Percentiles rank a stretch among this genome's conserved stretches.
phyloP scores from a whole-genome alignment of 306 rosid genomes.

The Comarum palustre region DNA sequence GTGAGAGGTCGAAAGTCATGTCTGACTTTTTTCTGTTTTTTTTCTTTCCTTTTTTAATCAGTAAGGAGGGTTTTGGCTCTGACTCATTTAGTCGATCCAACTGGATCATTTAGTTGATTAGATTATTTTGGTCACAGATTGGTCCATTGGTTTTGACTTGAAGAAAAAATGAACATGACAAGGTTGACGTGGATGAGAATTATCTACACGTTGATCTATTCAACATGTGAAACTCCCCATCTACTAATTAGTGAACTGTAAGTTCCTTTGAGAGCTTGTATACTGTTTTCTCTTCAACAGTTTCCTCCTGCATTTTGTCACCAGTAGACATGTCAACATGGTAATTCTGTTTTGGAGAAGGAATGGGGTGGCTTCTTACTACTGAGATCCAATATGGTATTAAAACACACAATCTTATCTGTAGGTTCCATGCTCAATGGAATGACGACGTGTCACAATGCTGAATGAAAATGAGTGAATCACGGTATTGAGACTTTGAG shows the following conservation, averaged over 20 bases:
- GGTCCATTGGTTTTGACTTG: not conserved
- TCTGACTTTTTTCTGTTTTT: not conserved
- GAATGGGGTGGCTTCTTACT: constrained; percentile 1
- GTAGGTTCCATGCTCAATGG: not conserved
- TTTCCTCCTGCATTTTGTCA: not conserved
- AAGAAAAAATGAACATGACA: not conserved
- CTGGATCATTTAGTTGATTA: not conserved
- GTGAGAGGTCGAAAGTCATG: not conserved
- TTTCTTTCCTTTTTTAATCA: not conserved
- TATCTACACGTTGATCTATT: not conserved
- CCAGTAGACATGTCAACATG: not conserved
- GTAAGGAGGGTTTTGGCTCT: not conserved
- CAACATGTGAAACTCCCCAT: not conserved
- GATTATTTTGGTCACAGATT: not conserved
- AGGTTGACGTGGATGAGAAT: not conserved
- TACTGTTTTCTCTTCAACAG: not conserved
- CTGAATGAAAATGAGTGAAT: not conserved
- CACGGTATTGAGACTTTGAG: not conserved
- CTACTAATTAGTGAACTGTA: not conserved
- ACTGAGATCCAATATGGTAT: not conserved
- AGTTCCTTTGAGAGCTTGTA: not conserved
- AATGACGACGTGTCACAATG: not conserved
- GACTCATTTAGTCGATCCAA: not conserved
- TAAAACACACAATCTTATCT: not conserved
- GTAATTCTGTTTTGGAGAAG: not conserved